Evolutionary conservation across 495 filamentous ascomycete species (phyloP).

Genomic region (Hypoxylon trugodes): DNA sequence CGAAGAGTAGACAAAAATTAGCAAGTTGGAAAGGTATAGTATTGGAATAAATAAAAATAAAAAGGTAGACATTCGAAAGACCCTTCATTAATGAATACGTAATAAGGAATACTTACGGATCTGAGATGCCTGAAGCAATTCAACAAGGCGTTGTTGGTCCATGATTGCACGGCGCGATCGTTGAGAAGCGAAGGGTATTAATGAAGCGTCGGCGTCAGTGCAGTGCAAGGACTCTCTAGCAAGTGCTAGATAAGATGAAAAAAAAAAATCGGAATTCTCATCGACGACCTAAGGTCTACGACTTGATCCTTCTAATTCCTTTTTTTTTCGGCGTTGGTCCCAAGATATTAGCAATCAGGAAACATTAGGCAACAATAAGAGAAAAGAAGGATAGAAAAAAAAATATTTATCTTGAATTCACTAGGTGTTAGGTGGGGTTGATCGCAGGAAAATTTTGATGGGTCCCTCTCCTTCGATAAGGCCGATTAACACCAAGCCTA

Average conservation of each 20-base stretch:
- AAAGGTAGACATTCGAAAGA: no score
- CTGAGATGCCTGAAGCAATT: slow-evolving; percentile 77
- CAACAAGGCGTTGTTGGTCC: slow-evolving; percentile 77
- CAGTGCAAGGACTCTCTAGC: background rate
- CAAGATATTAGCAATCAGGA: background rate
- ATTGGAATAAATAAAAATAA: no score
- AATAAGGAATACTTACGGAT: slow-evolving; percentile 66
- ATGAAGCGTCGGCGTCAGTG: background rate
- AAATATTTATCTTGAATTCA: slow-evolving; percentile 26
- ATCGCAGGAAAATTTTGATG: slow-evolving; percentile 24
- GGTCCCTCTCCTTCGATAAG: background rate
- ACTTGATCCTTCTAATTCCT: slow-evolving; percentile 16
- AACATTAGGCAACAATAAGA: slow-evolving; percentile 19
- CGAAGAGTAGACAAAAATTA: background rate
- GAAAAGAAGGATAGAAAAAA: slow-evolving; percentile 5
- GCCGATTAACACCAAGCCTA: background rate
- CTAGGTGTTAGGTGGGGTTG: slow-evolving; percentile 29
- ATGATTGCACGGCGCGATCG: slow-evolving; percentile 51
- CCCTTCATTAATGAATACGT: no score
- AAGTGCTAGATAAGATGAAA: background rate
- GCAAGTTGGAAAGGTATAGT: no score
- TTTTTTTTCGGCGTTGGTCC: slow-evolving; percentile 2
- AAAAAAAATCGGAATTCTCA: slow-evolving; percentile 6
- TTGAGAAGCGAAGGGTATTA: background rate
- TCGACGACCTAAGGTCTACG: slow-evolving; percentile 37